These are phyloP conservation scores for Aspergillus egyptiacus DNA, from an alignment of 495 filamentous ascomycete species.

Conservation along the genomic window DNA sequence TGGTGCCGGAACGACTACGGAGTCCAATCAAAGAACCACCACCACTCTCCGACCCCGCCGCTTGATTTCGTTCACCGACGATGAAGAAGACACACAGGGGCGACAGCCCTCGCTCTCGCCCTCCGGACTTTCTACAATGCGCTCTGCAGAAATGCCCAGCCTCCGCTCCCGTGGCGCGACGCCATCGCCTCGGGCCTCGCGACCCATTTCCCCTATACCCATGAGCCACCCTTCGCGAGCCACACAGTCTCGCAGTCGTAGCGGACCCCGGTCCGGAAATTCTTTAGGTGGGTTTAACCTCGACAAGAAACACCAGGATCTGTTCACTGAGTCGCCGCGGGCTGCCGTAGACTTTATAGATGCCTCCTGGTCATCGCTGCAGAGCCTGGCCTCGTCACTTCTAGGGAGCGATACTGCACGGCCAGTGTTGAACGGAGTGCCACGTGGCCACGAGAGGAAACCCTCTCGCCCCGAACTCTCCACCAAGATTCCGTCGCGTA, in stretches of 20 bases:
- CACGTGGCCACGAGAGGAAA: conserved; percentile 33
- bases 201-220: conserved; percentile 43
- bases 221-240: conserved; percentile 41
- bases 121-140: conserved; percentile 29
- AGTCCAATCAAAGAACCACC: conserved; percentile 26
- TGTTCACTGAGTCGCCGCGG: conserved; percentile 27
- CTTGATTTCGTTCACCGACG: conserved; percentile 38
- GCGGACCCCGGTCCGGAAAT: conserved; percentile 19
- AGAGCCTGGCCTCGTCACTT: conserved; percentile 48
- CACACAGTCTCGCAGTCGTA: conserved; percentile 20
- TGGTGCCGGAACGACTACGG: conserved; percentile 31
- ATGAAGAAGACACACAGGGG: conserved; percentile 31
- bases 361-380: conserved; percentile 49
- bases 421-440: conserved; percentile 25
- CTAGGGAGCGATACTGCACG: conserved; percentile 42
- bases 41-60: conserved; percentile 42
- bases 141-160: conserved; percentile 23
- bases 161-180: conserved; percentile 37
- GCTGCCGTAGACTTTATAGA: conserved; percentile 42
- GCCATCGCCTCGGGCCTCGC: conserved; percentile 40
- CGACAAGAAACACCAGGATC: conserved; percentile 23
- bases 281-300: conserved; percentile 25
- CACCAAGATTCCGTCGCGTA: conserved; percentile 34
- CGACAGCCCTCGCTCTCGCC: conserved; percentile 24
- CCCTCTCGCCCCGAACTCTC: conserved; percentile 41